These are phyloP conservation scores for Lepidium africanum DNA, from an alignment of 345 rosid genomes.

Conservation along the genomic window DNA sequence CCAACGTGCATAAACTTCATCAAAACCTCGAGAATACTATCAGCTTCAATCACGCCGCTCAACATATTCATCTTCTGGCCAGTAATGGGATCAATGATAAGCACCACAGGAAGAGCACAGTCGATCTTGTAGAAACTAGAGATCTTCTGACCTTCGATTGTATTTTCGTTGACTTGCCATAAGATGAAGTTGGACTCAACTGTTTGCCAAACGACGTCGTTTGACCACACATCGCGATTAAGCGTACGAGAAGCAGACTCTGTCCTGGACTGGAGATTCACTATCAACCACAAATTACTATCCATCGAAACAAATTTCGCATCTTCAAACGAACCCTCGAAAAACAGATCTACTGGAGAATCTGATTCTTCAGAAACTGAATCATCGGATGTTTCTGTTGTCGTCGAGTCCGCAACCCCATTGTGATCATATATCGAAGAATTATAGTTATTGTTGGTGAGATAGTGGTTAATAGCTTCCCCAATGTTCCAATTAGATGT, in stretches of 20 bases:
- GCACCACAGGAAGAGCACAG: slow-evolving; percentile 57
- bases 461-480: not conserved
- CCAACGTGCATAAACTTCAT: slow-evolving; percentile 66
- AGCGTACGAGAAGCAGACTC: not conserved
- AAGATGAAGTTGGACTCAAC: not conserved
- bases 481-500: not conserved
- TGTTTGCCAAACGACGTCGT: not conserved
- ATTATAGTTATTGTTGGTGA: not conserved
- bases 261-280: not conserved
- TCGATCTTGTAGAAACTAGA: slow-evolving; percentile 59
- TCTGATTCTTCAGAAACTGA: too few relatives aligned
- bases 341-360: too few relatives aligned
- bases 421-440: not conserved
- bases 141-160: slow-evolving; percentile 51
- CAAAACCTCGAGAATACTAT: slow-evolving; percentile 71
- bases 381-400: not conserved
- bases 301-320: not conserved
- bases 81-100: slow-evolving; percentile 79
- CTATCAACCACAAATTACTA: not conserved
- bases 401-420: not conserved
- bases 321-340: not conserved
- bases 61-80: slow-evolving; percentile 82
- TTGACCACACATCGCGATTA: not conserved
- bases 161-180: not conserved
- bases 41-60: slow-evolving; percentile 80